Conservation (phyloP, 345 rosid genomes). For the Hibiscus tridactylites region DNA sequence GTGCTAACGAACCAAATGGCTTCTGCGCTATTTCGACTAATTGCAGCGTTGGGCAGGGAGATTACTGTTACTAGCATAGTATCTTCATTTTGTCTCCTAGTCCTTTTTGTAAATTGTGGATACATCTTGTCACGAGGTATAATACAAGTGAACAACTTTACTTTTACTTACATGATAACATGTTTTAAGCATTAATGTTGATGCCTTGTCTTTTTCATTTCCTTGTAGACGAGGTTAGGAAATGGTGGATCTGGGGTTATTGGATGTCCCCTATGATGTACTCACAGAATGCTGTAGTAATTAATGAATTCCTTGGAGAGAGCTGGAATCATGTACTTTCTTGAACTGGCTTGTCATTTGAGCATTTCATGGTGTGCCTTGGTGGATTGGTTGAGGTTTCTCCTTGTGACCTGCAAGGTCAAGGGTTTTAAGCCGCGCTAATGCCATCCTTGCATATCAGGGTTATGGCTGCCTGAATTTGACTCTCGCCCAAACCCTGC, state of each 20-base stretch:
- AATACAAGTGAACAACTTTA: background rate
- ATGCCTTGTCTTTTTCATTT: background rate
- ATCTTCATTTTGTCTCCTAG: slow-evolving; percentile 36
- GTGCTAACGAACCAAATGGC: slow-evolving; percentile 41
- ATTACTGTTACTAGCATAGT: slow-evolving; percentile 40
- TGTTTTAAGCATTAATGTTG: background rate
- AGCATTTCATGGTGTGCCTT: background rate
- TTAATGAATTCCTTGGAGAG: slow-evolving; percentile 63
- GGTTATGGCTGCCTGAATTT: background rate
- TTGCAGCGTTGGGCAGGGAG: slow-evolving; percentile 46
- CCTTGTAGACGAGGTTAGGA: slow-evolving; percentile 51
- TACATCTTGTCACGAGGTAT: slow-evolving; percentile 33
- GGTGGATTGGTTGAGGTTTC: background rate
- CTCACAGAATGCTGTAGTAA: slow-evolving; percentile 50
- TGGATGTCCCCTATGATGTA: slow-evolving; percentile 86
- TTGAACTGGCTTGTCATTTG: slow-evolving; percentile 8
- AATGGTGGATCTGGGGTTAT: slow-evolving; percentile 90
- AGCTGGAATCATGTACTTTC: slow-evolving; percentile 54
- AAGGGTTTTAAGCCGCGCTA: background rate
- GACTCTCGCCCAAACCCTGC: background rate
- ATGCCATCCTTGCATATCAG: background rate
- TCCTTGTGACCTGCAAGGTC: background rate
- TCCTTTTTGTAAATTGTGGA: slow-evolving; percentile 38
- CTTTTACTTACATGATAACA: background rate
- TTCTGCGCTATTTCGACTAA: slow-evolving; percentile 40